Conservation (phyloP, 352 stramenopile genomes). For the Phytophthora pini region DNA sequence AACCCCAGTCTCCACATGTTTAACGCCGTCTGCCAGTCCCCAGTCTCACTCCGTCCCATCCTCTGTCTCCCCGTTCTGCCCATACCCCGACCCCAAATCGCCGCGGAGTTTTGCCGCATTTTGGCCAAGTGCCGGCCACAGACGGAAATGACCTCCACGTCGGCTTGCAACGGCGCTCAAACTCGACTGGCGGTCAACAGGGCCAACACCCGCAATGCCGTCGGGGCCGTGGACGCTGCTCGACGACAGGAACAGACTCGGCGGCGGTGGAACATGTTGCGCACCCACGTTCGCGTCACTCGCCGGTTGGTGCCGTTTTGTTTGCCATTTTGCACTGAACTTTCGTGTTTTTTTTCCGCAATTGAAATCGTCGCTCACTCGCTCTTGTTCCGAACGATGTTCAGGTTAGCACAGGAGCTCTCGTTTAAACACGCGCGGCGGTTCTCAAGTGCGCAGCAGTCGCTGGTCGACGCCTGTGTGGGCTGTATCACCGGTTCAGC, state of each 20-base stretch:
- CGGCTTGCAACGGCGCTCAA: constrained; percentile 16
- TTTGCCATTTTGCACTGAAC: constrained; percentile 10
- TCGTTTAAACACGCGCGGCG: constrained; percentile 50
- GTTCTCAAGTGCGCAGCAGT: constrained; percentile 58
- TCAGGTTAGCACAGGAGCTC: constrained; percentile 61
- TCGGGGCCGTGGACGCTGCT: background rate
- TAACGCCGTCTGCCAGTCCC: constrained; percentile 11
- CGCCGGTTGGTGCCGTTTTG: constrained; percentile 48
- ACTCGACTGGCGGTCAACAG: background rate
- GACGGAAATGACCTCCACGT: constrained; percentile 26
- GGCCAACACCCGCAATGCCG: background rate
- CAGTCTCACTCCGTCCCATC: constrained; percentile 16
- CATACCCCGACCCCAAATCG: constrained; percentile 34
- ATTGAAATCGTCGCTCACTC: constrained; percentile 9
- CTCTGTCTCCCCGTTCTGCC: constrained; percentile 2
- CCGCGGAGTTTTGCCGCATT: background rate
- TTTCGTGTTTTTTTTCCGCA: background rate
- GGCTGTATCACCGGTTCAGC: background rate
- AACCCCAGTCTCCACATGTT: constrained; percentile 28
- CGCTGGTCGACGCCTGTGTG: constrained; percentile 50
- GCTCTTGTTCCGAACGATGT: constrained; percentile 8
- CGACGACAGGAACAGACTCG: constrained; percentile 27
- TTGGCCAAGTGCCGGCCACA: background rate
- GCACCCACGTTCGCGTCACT: constrained; percentile 69
- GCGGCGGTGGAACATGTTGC: constrained; percentile 61